Base-by-base conservation (phyloP, 768 basidiomycete genomes). In the Collybia sordida region DNA sequence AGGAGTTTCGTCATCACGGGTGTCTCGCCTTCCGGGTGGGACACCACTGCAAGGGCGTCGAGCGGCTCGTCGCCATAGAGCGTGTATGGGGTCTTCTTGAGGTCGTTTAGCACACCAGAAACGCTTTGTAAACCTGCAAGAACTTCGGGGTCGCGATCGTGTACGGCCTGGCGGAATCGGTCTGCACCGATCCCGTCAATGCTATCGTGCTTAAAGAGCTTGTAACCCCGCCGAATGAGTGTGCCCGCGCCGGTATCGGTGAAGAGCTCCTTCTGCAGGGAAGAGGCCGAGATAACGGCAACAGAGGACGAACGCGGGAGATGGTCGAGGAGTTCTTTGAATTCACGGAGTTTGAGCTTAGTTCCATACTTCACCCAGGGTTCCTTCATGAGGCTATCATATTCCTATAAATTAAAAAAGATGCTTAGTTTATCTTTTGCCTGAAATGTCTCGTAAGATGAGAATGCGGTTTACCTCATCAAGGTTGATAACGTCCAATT, bases 301-400 rank as follows among this genome's bases (percentile, higher is more conserved):
- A 99, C 97, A 34, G 95, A 98, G 15, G 96, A 97, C 3, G 97
- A 90, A 51, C 97, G 94, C 14, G 97, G 97, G 55, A 98, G 92
- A 72, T 95, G 88, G 64, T 98, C 97, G 38, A 99, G 83, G 47
- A 99, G 86, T 63, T 98, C 97, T 73, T 99, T 99, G 80, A 99
- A 98, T 69, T 98, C 96, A 56, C 97, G 88, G 50, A 99, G 81
- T 73, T 98, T 98, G 68, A 99, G 90, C 71, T 99, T 99, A 56
- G 96, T 98, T 53, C 96, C 97, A 65, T 85, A 98, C 67, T 97
- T 97, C 69, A 99, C 96, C 97, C 97, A 99, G 5, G 94, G 82
- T 71, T 98, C 90, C 63, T 94, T 95, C 94, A 98, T 91, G 51
- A 99, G 85, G 19, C 81, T 81, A 58, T 96, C 91, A 70, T 96